A percentile compares a stretch with the other conserved stretches of the same genome.
phyloP scores from a whole-genome alignment of 345 rosid genomes.

The Carallia brachiata region DNA sequence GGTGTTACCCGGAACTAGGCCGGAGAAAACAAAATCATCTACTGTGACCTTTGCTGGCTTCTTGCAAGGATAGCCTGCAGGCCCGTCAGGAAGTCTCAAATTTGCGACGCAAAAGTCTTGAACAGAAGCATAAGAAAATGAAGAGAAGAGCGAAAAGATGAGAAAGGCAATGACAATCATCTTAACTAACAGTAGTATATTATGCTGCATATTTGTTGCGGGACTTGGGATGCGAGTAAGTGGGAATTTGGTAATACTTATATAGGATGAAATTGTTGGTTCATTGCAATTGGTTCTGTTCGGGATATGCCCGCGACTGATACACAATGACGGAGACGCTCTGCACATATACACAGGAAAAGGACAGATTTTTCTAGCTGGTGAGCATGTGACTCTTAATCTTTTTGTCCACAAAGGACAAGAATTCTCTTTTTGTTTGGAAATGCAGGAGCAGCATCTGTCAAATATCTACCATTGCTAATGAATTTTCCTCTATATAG shows the following conservation, averaged over 20 bases:
- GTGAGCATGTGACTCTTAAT: slow-evolving; percentile 21
- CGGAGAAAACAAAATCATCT: slow-evolving; percentile 63
- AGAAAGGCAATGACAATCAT: slow-evolving; percentile 45
- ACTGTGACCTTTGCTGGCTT: slow-evolving; percentile 43
- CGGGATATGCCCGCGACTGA: neutral
- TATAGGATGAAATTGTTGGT: slow-evolving; percentile 17
- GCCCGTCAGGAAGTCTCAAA: slow-evolving; percentile 45
- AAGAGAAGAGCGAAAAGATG: slow-evolving; percentile 29
- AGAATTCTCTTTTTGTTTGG: slow-evolving; percentile 31
- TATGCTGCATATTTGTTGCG: neutral
- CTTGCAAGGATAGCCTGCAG: slow-evolving; percentile 76
- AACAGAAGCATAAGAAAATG: slow-evolving; percentile 53
- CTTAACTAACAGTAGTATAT: slow-evolving; percentile 11
- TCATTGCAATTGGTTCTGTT: neutral
- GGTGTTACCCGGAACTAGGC: slow-evolving; percentile 67
- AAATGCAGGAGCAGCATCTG: neutral
- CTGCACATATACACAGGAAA: neutral
- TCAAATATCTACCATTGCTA: neutral
- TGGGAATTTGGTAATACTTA: neutral
- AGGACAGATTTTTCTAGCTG: slow-evolving; percentile 18
- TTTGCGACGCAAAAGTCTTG: slow-evolving; percentile 81
- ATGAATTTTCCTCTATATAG: neutral
- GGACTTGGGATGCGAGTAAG: neutral
- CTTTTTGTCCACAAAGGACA: slow-evolving; percentile 16
- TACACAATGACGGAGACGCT: slow-evolving; percentile 20